Evolutionary conservation across 164 flowering plant species (phyloP), one percentile per base, ranked within the genome.

Genomic region (Magnolia kwangsiensis): DNA sequence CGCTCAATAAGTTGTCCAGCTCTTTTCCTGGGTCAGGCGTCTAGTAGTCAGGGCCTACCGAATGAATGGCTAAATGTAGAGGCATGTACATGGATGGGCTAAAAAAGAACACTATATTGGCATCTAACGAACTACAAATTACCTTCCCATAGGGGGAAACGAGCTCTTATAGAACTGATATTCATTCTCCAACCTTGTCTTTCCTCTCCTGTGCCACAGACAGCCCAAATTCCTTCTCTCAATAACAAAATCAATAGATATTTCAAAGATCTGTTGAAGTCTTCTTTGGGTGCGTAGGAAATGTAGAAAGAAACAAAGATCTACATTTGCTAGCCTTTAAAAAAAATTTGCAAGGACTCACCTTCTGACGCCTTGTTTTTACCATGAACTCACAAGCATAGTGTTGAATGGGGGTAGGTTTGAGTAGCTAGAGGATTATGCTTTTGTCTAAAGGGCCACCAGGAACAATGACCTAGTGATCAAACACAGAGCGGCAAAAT

Each of bases 321-420:
- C 49, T 7, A 7, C 11, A 11, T 9, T 4, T 8, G 23, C 19
- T 21, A 45, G 20, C 14, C 21, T 3, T 16, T n/a, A n/a, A n/a
- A 21, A 51, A 9, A 21, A n/a, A n/a, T 11, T 51, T 4, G n/a
- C 13, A 45, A n/a, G 29, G 45, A n/a, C 5, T 27, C 89, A 96
- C 99, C 98, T 93, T 96, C 75, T 96, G 85, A 69, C 98, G 92
- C 80, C 99, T 88, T 27, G 97, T 96, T 86, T 96, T 96, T 71
- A 96, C 98, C 98, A 96, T 96, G 78, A 94, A 94, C 75, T 96
- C 99, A 14, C 97, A 97, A 51, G 99, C 98, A 76, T 94, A 91
- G 75, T 96, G 98, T 81, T 93, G 97, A 78, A 92, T 86, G n/a
- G 96, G 98, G 13, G 99, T 98, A 75, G 98, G 99, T 75, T 96